A percentile compares a stretch with the other conserved stretches of the same genome.
These are phyloP conservation scores for Phellopilus nigrolimitatus DNA, from an alignment of 1,284 basidiomycete species.

Conservation along the genomic window DNA sequence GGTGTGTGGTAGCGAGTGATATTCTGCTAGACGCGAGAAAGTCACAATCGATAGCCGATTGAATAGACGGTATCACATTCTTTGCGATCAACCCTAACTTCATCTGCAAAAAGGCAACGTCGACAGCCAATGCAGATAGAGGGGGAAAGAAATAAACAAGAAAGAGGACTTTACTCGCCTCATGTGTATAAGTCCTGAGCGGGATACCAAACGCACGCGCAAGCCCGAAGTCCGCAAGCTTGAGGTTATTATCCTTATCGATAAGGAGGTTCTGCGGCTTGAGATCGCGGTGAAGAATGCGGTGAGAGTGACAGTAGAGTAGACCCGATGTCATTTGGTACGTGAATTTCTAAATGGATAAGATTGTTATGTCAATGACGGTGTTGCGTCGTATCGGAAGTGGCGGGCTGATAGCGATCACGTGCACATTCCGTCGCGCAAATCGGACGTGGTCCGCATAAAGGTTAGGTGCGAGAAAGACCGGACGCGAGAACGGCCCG, in stretches of 20 bases:
- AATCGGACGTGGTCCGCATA: background rate
- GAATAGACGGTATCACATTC: background rate
- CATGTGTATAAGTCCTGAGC: constrained; percentile 96
- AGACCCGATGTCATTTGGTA: constrained; percentile 85
- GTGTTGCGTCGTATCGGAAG: background rate
- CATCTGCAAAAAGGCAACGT: background rate
- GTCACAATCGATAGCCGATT: constrained; percentile 1
- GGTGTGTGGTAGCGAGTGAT: background rate
- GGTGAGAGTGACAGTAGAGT: constrained; percentile 92
- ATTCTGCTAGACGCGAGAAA: background rate
- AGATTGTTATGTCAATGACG: background rate
- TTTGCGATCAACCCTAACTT: background rate
- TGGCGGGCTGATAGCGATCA: constrained; percentile 14
- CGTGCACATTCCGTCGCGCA: constrained; percentile 3
- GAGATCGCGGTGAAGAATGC: constrained; percentile 94
- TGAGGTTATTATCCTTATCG: constrained; percentile 85
- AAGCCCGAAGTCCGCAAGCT: constrained; percentile 95
- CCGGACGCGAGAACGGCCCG: constrained; percentile 10
- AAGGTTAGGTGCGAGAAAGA: background rate
- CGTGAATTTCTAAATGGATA: constrained; percentile 73
- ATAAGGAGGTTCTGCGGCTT: constrained; percentile 98
- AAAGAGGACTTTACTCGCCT: constrained; percentile 48
- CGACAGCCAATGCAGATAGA: background rate
- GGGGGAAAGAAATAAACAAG: background rate
- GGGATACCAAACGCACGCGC: constrained; percentile 98